Base-by-base conservation (phyloP, 257 asterid species). In the Fraxinus pennsylvanica region DNA sequence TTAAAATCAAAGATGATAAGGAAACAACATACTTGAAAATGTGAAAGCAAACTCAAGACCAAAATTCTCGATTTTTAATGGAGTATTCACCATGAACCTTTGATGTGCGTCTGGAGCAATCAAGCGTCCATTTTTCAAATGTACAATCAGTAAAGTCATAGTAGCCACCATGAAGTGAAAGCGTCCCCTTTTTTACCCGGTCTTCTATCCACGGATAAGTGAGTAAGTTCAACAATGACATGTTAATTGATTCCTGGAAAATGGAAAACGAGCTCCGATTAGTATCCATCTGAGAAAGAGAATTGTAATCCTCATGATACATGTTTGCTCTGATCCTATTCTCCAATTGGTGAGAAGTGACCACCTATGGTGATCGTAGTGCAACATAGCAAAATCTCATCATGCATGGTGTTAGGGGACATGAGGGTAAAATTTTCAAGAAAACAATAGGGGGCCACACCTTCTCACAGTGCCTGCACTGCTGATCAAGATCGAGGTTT, bases 391-490 rank as follows among this genome's bases (percentile, higher is more conserved):
- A 38, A 38, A 38, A 22, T 19, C n/a, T 35, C 57, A 19, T 70
- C 12, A 1, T 10, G 35, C 57, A 38, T 9, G 43, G n/a, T 36
- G 30, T n/a, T 43, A 29, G 47, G 9, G 15, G 17, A 36, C 47
- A 5, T n/a, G 36, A 45, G 4, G 66, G 35, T 32, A 41, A 12
- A 43, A 38, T 2, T 7, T 33, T 19, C 17, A 33, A 38, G 35
- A 74, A 29, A 41, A n/a, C 43, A 22, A 69, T 22, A 39, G 72
- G 69, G 54, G 66, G 47, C 2, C 19, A 43, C 72, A 96, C 99
- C 97, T 96, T 96, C 87, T 96, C 99, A 15, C 98, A 96, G 85
- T 93, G 99, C 82, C 83, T 87, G 91, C 98, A 93, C 86, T 92
- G 99, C 84, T 88, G 96, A 77, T 96, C 98, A 61, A 93, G 85